Conservation (phyloP, 495 filamentous ascomycete genomes). For the Penicillium canariense region DNA sequence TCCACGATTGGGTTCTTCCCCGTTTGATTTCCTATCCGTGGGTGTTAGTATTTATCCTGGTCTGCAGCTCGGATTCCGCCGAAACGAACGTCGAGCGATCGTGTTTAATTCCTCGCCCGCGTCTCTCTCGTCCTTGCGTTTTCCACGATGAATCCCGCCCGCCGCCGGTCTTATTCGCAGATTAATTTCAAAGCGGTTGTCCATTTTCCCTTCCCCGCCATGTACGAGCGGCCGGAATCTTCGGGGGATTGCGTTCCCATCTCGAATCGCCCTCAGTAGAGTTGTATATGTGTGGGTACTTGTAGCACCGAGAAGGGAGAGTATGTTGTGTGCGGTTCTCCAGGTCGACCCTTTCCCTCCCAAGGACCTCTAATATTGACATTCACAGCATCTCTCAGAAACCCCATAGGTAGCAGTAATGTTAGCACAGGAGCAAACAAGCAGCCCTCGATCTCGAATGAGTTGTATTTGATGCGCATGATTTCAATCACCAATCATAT, state of each 20-base stretch:
- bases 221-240: slow-evolving; percentile 27
- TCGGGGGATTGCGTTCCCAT: slow-evolving; percentile 4
- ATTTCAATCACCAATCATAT: too few relatives aligned
- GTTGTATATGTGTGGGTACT: background rate
- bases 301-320: too few relatives aligned
- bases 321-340: too few relatives aligned
- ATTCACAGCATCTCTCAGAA: too few relatives aligned
- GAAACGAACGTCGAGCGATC: slow-evolving; percentile 46
- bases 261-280: slow-evolving; percentile 17
- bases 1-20: slow-evolving; percentile 1
- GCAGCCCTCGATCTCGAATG: too few relatives aligned
- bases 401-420: too few relatives aligned
- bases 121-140: slow-evolving; percentile 36
- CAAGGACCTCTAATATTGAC: too few relatives aligned
- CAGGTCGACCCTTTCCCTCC: too few relatives aligned
- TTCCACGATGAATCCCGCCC: slow-evolving; percentile 35
- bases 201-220: slow-evolving; percentile 28
- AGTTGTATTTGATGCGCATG: too few relatives aligned
- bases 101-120: slow-evolving; percentile 30
- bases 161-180: slow-evolving; percentile 37
- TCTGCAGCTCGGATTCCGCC: slow-evolving; percentile 44
- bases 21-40: slow-evolving; percentile 12
- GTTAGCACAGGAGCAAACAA: too few relatives aligned
- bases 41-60: slow-evolving; percentile 36
- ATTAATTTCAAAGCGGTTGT: slow-evolving; percentile 35